Conservation (phyloP, 2,329 filamentous ascomycete genomes). For the Thelonectria rubi region DNA sequence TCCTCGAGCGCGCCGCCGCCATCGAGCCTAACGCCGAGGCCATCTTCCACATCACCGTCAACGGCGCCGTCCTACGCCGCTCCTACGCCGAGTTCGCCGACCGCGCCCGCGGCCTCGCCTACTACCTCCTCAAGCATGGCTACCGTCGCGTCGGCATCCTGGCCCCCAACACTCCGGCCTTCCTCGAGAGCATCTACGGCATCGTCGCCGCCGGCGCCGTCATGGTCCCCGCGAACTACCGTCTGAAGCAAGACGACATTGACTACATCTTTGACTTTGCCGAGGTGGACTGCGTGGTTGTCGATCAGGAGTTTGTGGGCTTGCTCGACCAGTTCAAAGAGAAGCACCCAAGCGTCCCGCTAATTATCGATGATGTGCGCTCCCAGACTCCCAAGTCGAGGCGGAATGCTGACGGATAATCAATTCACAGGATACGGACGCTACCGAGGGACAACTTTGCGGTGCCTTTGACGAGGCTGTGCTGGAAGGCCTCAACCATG, state of each 20-base stretch:
- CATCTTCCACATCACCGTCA: conserved; percentile 85
- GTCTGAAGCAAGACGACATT: conserved; percentile 84
- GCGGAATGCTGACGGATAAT: conserved; percentile 22
- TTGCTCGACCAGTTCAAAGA: conserved; percentile 74
- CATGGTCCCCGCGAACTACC: conserved; percentile 72
- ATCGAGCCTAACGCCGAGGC: conserved; percentile 89
- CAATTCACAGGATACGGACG: conserved; percentile 74
- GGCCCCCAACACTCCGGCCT: conserved; percentile 92
- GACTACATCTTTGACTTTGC: conserved; percentile 89
- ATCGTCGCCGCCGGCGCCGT: conserved; percentile 83
- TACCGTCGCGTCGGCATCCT: conserved; percentile 85
- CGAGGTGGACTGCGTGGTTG: conserved; percentile 87
- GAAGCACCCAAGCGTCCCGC: conserved; percentile 68
- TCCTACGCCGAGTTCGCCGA: conserved; percentile 86
- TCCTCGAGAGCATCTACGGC: conserved; percentile 89
- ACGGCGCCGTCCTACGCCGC: conserved; percentile 76
- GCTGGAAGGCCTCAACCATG: conserved; percentile 79
- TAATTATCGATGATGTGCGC: conserved; percentile 76
- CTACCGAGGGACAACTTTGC: conserved; percentile 74
- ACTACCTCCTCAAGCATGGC: conserved; percentile 80
- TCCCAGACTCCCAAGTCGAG: not conserved
- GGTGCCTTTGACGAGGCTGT: conserved; percentile 88
- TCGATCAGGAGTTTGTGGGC: conserved; percentile 79
- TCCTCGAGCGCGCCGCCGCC: conserved; percentile 83
- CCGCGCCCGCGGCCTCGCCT: conserved; percentile 86